Percentiles rank a stretch among this genome's conserved stretches.
These are phyloP conservation scores for Fusarium protoensiforme DNA, from an alignment of 2,329 filamentous ascomycete species.

Conservation along the genomic window DNA sequence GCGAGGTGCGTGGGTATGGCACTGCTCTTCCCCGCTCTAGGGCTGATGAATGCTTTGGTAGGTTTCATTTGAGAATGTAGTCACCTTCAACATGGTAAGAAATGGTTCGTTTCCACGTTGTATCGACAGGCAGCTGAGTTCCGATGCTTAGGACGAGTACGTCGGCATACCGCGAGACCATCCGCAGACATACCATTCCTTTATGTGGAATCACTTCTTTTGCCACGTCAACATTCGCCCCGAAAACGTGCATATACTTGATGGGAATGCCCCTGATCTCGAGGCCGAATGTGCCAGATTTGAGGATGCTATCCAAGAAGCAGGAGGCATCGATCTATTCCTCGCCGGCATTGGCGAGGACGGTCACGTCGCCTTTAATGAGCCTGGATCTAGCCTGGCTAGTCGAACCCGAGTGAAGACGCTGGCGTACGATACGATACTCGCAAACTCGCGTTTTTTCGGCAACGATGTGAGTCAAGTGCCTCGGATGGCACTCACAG, in stretches of 20 bases:
- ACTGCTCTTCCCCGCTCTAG: neutral
- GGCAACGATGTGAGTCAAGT: slow-evolving; percentile 27
- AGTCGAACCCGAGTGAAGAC: slow-evolving; percentile 81
- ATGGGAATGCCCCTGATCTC: slow-evolving; percentile 77
- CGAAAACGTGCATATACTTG: slow-evolving; percentile 77
- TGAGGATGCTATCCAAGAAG: slow-evolving; percentile 56
- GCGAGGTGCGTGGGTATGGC: slow-evolving; percentile 48
- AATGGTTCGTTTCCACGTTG: slow-evolving; percentile 26
- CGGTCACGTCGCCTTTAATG: slow-evolving; percentile 85
- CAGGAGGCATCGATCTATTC: slow-evolving; percentile 80
- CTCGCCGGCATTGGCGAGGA: slow-evolving; percentile 81
- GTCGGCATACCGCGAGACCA: slow-evolving; percentile 79
- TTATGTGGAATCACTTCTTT: slow-evolving; percentile 88
- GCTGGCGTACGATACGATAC: slow-evolving; percentile 79
- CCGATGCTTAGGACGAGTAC: slow-evolving; percentile 72
- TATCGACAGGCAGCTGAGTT: neutral
- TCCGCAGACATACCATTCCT: slow-evolving; percentile 81
- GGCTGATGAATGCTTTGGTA: neutral
- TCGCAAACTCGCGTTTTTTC: slow-evolving; percentile 77
- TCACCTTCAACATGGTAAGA: neutral
- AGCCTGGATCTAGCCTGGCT: slow-evolving; percentile 77
- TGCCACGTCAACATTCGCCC: slow-evolving; percentile 77
- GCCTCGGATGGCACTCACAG: slow-evolving; percentile 30
- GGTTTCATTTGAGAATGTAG: neutral
- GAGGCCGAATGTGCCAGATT: slow-evolving; percentile 77